A percentile compares a stretch with the other conserved stretches of the same genome.
These are phyloP conservation scores for Phytophthora kernoviae DNA, from an alignment of 352 stramenopile genomes.

Conservation along the genomic window DNA sequence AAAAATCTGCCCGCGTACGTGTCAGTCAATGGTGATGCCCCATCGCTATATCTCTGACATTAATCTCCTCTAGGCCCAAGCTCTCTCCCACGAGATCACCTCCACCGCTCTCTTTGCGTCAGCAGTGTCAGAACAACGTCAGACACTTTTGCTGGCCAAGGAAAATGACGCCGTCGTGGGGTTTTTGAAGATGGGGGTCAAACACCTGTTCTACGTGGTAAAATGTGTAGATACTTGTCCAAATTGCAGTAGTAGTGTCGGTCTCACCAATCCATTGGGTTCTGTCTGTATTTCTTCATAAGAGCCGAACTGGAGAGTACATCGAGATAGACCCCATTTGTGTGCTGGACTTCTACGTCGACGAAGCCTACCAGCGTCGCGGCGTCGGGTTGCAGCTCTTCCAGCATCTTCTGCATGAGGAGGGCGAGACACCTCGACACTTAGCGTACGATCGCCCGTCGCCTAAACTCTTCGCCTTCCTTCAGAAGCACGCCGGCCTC, in stretches of 20 bases:
- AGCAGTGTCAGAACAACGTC: constrained; percentile 33
- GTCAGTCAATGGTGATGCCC: constrained; percentile 6
- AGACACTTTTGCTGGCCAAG: constrained; percentile 48
- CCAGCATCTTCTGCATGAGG: constrained; percentile 54
- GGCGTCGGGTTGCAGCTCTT: constrained; percentile 73
- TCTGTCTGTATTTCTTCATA: constrained; percentile 27
- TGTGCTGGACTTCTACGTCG: constrained; percentile 83
- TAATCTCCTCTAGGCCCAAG: constrained; percentile 55
- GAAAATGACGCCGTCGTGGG: constrained; percentile 36
- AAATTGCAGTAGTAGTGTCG: constrained; percentile 5
- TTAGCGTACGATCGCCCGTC: constrained; percentile 85
- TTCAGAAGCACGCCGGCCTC: constrained; percentile 71
- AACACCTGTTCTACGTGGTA: constrained; percentile 85
- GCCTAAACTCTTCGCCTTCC: constrained; percentile 78
- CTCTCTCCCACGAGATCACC: constrained; percentile 67
- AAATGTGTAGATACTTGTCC: constrained; percentile 1
- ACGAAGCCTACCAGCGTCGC: constrained; percentile 53
- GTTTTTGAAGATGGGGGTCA: constrained; percentile 68
- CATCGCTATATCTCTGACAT: constrained; percentile 4
- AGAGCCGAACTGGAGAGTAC: constrained; percentile 62
- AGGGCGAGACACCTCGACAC: constrained; percentile 20
- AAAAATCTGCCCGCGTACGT: constrained; percentile 49
- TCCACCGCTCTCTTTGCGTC: constrained; percentile 48
- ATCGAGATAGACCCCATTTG: constrained; percentile 77
- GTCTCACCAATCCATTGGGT: constrained; percentile 1